phyloP scores from a whole-genome alignment of 2,329 filamentous ascomycete species.

The Sporothrix euskadiensis region DNA sequence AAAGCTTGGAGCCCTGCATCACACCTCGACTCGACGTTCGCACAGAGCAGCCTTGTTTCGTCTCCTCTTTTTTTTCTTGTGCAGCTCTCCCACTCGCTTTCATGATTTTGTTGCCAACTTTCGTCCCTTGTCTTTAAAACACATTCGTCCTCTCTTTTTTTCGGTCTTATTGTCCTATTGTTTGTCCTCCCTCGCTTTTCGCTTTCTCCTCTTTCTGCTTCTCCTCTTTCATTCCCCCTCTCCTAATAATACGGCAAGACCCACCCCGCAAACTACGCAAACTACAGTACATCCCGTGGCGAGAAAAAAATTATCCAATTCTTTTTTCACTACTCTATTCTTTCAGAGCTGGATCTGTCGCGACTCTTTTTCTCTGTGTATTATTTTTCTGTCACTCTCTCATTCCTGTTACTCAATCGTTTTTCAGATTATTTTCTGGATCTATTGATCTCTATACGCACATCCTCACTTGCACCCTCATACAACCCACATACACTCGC shows the following conservation, averaged over 20 bases:
- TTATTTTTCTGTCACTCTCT: slow-evolving; percentile 21
- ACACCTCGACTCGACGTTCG: slow-evolving; percentile 8
- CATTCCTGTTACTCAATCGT: slow-evolving; percentile 27
- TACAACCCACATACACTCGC: not conserved
- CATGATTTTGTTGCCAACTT: not conserved
- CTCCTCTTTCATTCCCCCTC: slow-evolving; percentile 24
- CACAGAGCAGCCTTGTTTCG: slow-evolving; percentile 17
- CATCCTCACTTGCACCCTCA: not conserved
- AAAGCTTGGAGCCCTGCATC: slow-evolving; percentile 23
- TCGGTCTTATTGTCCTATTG: not conserved
- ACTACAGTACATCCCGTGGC: slow-evolving; percentile 27
- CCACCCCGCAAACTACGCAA: slow-evolving; percentile 29
- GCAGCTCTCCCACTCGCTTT: not conserved
- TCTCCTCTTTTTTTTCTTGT: not conserved
- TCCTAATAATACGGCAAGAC: slow-evolving; percentile 29
- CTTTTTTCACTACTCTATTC: slow-evolving; percentile 16
- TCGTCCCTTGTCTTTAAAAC: slow-evolving; percentile 4
- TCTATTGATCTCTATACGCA: not conserved
- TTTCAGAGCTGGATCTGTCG: slow-evolving; percentile 18
- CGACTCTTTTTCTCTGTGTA: slow-evolving; percentile 23
- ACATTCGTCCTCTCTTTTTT: slow-evolving; percentile 9
- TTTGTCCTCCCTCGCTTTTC: slow-evolving; percentile 2
- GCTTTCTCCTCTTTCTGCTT: slow-evolving; percentile 10
- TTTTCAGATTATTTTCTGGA: not conserved
- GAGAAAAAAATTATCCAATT: slow-evolving; percentile 26